These are phyloP conservation scores for Paraurostyla sp. DNA, from an alignment of 73 alveolate species.

Conservation along the genomic window DNA sequence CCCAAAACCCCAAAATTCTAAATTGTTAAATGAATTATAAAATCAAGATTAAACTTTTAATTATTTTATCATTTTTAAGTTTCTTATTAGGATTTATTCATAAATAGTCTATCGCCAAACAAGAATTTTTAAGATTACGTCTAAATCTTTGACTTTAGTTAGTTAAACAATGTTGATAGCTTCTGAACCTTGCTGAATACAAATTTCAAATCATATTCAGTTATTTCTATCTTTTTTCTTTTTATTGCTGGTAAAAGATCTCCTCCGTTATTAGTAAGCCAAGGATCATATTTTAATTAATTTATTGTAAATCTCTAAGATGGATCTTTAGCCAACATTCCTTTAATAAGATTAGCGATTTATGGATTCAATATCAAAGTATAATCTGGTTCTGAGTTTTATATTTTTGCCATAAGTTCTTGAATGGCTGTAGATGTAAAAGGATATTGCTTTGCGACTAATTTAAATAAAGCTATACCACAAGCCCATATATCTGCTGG, in stretches of 20 bases:
- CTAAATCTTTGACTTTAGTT: no score
- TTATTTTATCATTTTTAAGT: no score
- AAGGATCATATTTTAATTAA: constrained; percentile 32
- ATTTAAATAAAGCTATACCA: constrained; percentile 78
- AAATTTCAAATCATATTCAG: constrained; percentile 3
- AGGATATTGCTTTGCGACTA: constrained; percentile 70
- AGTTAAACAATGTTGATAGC: not conserved
- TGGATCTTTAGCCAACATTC: constrained; percentile 33
- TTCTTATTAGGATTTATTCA: no score
- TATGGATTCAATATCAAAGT: not conserved
- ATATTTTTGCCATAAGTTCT: not conserved
- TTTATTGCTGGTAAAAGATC: constrained; percentile 28
- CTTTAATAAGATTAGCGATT: not conserved
- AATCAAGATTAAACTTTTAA: no score
- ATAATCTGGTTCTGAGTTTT: constrained; percentile 39
- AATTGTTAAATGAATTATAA: no score
- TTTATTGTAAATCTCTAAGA: constrained; percentile 5
- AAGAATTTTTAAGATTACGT: no score
- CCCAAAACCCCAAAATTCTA: no score
- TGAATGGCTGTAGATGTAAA: constrained; percentile 11
- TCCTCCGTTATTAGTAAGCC: constrained; percentile 48
- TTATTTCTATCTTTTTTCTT: not conserved
- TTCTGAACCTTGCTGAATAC: constrained; percentile 33
- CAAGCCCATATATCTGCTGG: constrained; percentile 83
- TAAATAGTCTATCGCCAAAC: no score